Conservation (phyloP, 169 alveolate species). For the Fabrea salina region DNA sequence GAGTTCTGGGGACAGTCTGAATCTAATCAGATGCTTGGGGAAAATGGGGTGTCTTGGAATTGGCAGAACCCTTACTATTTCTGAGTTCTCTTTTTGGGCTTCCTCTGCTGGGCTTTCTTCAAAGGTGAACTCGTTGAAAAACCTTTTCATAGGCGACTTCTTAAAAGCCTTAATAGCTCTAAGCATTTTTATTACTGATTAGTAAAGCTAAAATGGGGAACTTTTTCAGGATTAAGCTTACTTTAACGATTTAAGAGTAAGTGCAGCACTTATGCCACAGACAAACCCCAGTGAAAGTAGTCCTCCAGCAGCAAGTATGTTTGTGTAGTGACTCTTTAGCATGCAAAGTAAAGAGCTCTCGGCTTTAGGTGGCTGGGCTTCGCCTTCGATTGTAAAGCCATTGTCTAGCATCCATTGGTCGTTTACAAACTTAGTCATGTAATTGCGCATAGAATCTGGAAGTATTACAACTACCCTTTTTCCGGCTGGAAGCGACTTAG, state of each 20-base stretch:
- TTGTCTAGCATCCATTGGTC: constrained; percentile 71
- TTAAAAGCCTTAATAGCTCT: too few relatives aligned
- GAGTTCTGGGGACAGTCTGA: neutral
- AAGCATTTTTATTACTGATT: too few relatives aligned
- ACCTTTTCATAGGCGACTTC: neutral
- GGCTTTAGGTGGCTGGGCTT: too few relatives aligned
- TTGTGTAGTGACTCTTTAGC: too few relatives aligned
- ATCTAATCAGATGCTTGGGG: constrained; percentile 15
- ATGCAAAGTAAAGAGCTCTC: too few relatives aligned
- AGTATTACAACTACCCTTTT: constrained; percentile 34
- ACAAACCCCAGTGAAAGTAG: too few relatives aligned
- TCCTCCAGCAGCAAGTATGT: too few relatives aligned
- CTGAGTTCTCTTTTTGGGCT: neutral
- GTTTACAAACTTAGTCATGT: constrained; percentile 65
- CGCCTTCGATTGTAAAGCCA: too few relatives aligned
- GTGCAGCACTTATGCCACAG: too few relatives aligned
- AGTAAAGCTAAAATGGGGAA: too few relatives aligned
- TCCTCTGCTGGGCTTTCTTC: neutral
- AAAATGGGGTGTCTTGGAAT: constrained; percentile 17
- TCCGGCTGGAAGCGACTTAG: constrained; percentile 54
- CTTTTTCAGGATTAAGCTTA: too few relatives aligned
- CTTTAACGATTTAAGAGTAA: too few relatives aligned
- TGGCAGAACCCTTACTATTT: constrained; percentile 11
- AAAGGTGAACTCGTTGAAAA: constrained; percentile 1
- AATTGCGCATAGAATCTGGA: constrained; percentile 61